These are phyloP conservation scores for Leishmania turanica DNA, from an alignment of 208 protist species.

Conservation along the genomic window DNA sequence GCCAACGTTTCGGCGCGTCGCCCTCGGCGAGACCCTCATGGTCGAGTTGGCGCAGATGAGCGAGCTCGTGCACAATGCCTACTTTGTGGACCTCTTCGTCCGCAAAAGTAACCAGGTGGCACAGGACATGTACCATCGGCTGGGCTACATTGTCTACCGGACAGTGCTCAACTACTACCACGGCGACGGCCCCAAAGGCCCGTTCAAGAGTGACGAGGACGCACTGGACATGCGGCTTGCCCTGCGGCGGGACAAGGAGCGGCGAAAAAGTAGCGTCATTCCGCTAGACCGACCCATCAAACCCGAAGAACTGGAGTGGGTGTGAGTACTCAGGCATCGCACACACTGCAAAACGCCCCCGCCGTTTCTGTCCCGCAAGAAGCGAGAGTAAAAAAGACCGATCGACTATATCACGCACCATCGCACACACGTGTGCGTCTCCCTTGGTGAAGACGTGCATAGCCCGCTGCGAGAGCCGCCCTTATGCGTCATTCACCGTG, in stretches of 20 bases:
- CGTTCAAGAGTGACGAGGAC: conserved; percentile 83
- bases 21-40: conserved; percentile 96
- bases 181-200: conserved; percentile 58
- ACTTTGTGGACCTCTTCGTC: conserved; percentile 99
- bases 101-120: conserved; percentile 97
- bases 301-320: conserved; percentile 89
- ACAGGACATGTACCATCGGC: conserved; percentile 97
- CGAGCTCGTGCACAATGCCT: conserved; percentile 91
- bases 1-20: conserved; percentile 96
- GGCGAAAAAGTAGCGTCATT: conserved; percentile 75
- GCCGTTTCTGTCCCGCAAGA: neutral
- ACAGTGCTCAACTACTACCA: conserved; percentile 88
- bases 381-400: neutral
- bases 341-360: too few species aligned
- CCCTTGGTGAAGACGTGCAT: neutral
- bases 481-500: neutral
- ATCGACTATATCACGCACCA: neutral
- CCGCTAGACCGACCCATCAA: conserved; percentile 70
- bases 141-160: conserved; percentile 98
- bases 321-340: conserved; percentile 21
- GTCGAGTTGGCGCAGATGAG: conserved; percentile 93
- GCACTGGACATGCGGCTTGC: conserved; percentile 98
- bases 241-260: conserved; percentile 88
- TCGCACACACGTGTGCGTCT: neutral
- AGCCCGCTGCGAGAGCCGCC: neutral